Conservation (phyloP, 2,329 filamentous ascomycete genomes). For the Rhynchosporium graminicola region DNA sequence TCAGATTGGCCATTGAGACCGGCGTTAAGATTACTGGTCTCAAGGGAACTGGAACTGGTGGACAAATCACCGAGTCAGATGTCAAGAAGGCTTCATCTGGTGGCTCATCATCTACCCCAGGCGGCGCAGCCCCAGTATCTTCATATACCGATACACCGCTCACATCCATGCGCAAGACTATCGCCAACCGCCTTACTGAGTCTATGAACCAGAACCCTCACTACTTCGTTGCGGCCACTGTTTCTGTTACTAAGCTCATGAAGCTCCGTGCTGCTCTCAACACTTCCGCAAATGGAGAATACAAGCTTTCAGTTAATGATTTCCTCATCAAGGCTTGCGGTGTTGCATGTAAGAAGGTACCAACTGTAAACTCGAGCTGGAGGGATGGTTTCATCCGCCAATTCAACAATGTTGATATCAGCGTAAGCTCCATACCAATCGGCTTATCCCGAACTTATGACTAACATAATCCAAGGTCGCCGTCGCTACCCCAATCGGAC, state of each 20-base stretch:
- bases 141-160: constrained; percentile 82
- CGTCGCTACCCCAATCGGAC: constrained; percentile 77
- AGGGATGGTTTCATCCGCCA: constrained; percentile 87
- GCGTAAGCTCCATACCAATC: constrained; percentile 63
- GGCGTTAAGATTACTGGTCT: constrained; percentile 74
- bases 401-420: constrained; percentile 91
- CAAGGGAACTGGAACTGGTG: constrained; percentile 85
- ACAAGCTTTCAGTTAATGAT: constrained; percentile 99
- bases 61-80: constrained; percentile 88
- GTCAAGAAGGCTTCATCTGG: constrained; percentile 79
- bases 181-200: constrained; percentile 85
- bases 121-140: constrained; percentile 57
- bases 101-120: constrained; percentile 45
- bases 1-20: constrained; percentile 82
- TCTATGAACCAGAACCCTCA: constrained; percentile 94
- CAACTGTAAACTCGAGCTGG: constrained; percentile 95
- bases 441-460: neutral
- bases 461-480: constrained; percentile 33
- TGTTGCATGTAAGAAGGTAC: constrained; percentile 88
- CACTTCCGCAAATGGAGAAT: constrained; percentile 82
- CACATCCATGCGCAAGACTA: constrained; percentile 96
- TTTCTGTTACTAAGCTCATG: constrained; percentile 92
- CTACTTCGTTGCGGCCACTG: constrained; percentile 90
- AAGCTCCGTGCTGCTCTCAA: constrained; percentile 96
- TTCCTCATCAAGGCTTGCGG: constrained; percentile 97